These are phyloP conservation scores for Halophytophthora polymorphica DNA, from an alignment of 352 stramenopile species.

Conservation along the genomic window DNA sequence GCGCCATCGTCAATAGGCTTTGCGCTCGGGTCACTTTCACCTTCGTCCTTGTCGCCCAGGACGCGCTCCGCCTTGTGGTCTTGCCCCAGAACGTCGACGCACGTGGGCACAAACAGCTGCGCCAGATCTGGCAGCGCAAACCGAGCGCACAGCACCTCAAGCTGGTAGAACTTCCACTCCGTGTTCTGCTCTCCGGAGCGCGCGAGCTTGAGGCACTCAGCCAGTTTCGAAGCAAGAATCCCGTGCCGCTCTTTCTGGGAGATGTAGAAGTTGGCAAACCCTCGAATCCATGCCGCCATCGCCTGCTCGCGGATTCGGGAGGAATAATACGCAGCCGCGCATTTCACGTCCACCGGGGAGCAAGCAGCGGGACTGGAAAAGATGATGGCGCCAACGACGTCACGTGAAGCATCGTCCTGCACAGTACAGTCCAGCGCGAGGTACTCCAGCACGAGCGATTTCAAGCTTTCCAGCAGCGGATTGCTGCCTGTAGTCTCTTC, in stretches of 20 bases:
- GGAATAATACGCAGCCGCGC: slow-evolving; percentile 45
- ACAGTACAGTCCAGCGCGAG: slow-evolving; percentile 24
- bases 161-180: slow-evolving; percentile 62
- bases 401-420: slow-evolving; percentile 13
- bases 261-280: slow-evolving; percentile 74
- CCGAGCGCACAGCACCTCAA: slow-evolving; percentile 80
- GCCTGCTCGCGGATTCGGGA: slow-evolving; percentile 62
- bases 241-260: slow-evolving; percentile 56
- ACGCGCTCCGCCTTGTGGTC: slow-evolving; percentile 25
- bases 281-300: slow-evolving; percentile 64
- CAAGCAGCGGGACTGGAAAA: slow-evolving; percentile 30
- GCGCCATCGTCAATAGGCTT: slow-evolving; percentile 63
- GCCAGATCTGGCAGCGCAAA: slow-evolving; percentile 72
- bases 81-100: slow-evolving; percentile 57
- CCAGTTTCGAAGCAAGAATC: slow-evolving; percentile 49
- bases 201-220: slow-evolving; percentile 46
- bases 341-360: slow-evolving; percentile 35
- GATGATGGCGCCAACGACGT: slow-evolving; percentile 45
- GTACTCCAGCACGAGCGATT: slow-evolving; percentile 55
- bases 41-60: slow-evolving; percentile 21
- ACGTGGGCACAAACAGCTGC: slow-evolving; percentile 71
- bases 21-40: slow-evolving; percentile 16
- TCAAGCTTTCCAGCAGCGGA: slow-evolving; percentile 69
- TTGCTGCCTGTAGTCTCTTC: slow-evolving; percentile 34
- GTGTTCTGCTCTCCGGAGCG: slow-evolving; percentile 26